These are phyloP conservation scores for Parafenestella ontariensis DNA, from an alignment of 2,329 filamentous ascomycete species.

Conservation along the genomic window DNA sequence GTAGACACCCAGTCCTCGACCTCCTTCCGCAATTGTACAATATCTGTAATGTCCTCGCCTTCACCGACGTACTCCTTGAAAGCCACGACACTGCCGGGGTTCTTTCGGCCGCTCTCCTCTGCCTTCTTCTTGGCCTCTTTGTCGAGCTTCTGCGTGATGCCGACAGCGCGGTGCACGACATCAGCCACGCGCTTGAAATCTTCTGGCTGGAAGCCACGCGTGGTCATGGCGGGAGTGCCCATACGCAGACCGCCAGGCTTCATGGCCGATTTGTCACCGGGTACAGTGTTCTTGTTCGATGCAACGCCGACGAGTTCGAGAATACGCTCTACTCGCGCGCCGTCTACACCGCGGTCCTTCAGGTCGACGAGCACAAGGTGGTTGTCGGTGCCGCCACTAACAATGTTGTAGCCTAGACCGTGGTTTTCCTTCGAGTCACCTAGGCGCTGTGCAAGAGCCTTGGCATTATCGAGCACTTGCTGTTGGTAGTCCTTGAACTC, in stretches of 20 bases:
- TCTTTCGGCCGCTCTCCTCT: constrained; percentile 47
- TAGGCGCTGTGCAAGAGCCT: constrained; percentile 78
- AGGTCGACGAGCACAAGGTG: constrained; percentile 97
- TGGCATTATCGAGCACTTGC: constrained; percentile 90
- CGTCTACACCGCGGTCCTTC: constrained; percentile 84
- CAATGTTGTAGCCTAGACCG: constrained; percentile 87
- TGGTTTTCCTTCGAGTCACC: constrained; percentile 74
- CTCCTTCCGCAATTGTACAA: constrained; percentile 50
- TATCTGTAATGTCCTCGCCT: constrained; percentile 51
- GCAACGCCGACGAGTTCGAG: constrained; percentile 98
- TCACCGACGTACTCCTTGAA: constrained; percentile 53
- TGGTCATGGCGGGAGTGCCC: constrained; percentile 96
- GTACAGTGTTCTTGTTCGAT: constrained; percentile 99
- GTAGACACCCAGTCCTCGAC: constrained; percentile 53
- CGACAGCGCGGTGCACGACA: constrained; percentile 51
- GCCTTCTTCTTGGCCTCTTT: constrained; percentile 49
- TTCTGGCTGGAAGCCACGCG: constrained; percentile 87
- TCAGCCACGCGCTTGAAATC: constrained; percentile 78
- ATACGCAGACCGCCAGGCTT: constrained; percentile 95
- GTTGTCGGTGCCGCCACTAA: constrained; percentile 94
- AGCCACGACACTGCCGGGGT: constrained; percentile 48
- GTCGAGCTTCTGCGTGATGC: constrained; percentile 51
- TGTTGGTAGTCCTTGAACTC: constrained; percentile 96
- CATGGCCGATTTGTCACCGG: constrained; percentile 95
- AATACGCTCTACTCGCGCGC: constrained; percentile 92